Evolutionary conservation across 2,329 filamentous ascomycete genomes (phyloP), one percentile per base, ranked within the genome.

Genomic region (Aspergillus ibericus): DNA sequence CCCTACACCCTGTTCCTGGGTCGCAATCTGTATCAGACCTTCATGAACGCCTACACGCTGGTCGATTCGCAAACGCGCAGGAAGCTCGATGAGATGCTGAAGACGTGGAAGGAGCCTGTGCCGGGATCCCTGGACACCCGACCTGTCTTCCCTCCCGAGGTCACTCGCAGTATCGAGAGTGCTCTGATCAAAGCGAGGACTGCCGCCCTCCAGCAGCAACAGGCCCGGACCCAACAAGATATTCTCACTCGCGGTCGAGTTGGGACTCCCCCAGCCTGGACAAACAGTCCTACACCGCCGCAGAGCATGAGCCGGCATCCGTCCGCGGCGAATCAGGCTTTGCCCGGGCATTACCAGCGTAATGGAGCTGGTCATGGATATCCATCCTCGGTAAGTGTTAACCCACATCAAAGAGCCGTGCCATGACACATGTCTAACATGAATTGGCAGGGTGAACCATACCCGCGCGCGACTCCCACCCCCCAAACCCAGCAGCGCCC

Each of bases 41-140:
- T 96, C 73, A 97, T 98, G 92, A 91, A 96, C 69, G 91, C 95
- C 36, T 99, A 98, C 73, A 90, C 90, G 3, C 85, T 96, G 60
- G 93, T 98, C 62, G 92, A 96, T 69, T 84, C 85, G 63, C 83
- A 84, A 60, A 92, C 93, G 20, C 87, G 95, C 63, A 88, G 88
- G 66, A 96, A 96, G 76, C 90, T 99, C 85, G 95, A 98, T 73
- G 93, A 96, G 76, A 93, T 99, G 89, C 82, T 99, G 67, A 92
- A 91, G 76, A 99, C 95, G 0, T 99, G 95, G 95, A 98, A 97
- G 77, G 91, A 96, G 70, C 91, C 95, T 2, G 92, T 98, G 13
- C 92, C 93, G 1, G 95, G 93, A 50, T 96, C 95, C 13, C 86
- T 96, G 72, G 93, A 96, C 69, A 88, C 88, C n/a, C 86, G 91